Evolutionary conservation across 2,329 filamentous ascomycete genomes (phyloP).

Genomic region (Neospermospora avenae): DNA sequence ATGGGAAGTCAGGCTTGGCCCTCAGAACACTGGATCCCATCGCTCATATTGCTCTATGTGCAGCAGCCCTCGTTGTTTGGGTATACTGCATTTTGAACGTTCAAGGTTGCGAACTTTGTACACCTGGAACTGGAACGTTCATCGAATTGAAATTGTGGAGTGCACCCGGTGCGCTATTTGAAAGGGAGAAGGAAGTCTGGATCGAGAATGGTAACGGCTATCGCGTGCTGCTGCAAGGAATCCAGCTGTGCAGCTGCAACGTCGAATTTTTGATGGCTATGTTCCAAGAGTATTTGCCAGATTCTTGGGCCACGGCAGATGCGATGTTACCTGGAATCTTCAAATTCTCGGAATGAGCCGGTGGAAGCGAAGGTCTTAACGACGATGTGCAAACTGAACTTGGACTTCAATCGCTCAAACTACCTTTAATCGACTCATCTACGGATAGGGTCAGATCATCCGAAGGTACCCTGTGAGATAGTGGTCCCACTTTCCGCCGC

Average conservation of each 20-base stretch:
- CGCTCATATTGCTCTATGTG: conserved; percentile 35
- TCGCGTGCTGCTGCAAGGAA: conserved; percentile 30
- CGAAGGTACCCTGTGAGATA: too few species aligned
- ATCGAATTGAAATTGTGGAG: conserved; percentile 32
- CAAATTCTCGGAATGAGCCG: neutral
- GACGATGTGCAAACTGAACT: neutral
- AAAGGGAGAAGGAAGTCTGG: conserved; percentile 24
- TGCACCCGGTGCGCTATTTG: neutral
- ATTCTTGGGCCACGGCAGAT: conserved; percentile 19
- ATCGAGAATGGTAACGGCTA: conserved; percentile 18
- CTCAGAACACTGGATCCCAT: conserved; percentile 34
- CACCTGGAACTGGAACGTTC: conserved; percentile 10
- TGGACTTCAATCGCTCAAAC: neutral
- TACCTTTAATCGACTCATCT: too few species aligned
- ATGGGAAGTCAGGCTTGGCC: neutral
- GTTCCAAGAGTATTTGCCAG: conserved; percentile 17
- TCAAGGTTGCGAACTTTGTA: conserved; percentile 31
- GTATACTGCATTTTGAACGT: conserved; percentile 36
- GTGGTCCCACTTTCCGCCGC: neutral
- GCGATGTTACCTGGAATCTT: conserved; percentile 23
- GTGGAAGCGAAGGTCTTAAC: neutral
- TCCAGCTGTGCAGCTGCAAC: conserved; percentile 36
- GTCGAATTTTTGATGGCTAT: conserved; percentile 16
- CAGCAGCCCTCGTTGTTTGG: conserved; percentile 38
- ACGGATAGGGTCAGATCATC: too few species aligned